Conservation (phyloP, 176 grass and related monocot species). For the Cymbopogon citratus region DNA sequence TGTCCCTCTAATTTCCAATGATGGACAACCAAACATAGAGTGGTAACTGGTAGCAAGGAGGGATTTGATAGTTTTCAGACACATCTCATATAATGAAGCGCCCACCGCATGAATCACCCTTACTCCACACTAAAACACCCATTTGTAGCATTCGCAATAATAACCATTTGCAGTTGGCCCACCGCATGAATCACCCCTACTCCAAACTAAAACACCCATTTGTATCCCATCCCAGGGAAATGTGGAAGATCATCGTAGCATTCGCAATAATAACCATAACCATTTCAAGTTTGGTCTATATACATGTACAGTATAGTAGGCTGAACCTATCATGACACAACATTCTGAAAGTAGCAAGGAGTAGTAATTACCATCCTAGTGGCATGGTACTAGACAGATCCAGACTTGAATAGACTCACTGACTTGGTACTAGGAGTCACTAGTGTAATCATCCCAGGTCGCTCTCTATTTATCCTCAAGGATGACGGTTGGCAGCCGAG, state of each 20-base stretch:
- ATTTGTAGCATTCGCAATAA: background rate
- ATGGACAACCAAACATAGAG: background rate
- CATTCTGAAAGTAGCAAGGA: background rate
- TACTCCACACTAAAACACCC: background rate
- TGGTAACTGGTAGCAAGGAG: background rate
- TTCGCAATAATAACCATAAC: background rate
- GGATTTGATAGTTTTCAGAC: background rate
- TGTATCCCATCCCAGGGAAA: too few relatives aligned
- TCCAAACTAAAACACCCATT: constrained; percentile 18
- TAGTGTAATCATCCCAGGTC: background rate
- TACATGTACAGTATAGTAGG: too few relatives aligned
- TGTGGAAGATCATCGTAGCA: background rate
- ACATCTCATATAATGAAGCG: background rate
- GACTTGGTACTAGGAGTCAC: background rate
- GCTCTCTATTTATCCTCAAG: background rate
- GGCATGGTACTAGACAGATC: background rate
- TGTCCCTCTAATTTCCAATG: background rate
- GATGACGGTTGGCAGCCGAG: background rate
- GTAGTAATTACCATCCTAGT: background rate
- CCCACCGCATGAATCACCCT: background rate
- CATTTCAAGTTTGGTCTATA: background rate
- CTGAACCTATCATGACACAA: background rate
- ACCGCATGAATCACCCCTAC: background rate
- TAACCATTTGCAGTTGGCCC: background rate
- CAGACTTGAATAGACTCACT: background rate